Percentiles rank a stretch among this genome's conserved stretches.
Conservation (phyloP, 306 rosid genomes). For the Ormosia semicastrata region DNA sequence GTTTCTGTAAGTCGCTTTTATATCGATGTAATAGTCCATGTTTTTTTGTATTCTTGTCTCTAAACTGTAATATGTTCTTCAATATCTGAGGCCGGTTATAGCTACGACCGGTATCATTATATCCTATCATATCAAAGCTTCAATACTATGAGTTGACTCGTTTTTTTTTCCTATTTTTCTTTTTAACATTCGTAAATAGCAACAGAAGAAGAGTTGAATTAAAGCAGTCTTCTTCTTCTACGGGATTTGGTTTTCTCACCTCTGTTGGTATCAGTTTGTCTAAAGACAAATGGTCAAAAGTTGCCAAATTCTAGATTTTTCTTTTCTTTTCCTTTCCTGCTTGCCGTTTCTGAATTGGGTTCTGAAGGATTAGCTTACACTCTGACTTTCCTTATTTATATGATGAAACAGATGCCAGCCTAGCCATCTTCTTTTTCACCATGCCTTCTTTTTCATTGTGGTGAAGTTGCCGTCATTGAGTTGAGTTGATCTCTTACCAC, state of each 20-base stretch:
- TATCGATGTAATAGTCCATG: background rate
- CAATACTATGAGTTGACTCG: background rate
- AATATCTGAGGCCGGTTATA: background rate
- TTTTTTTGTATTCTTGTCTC: background rate
- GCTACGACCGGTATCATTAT: background rate
- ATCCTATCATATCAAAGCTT: background rate
- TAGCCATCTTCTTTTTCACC: too few relatives aligned
- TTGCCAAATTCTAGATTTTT: background rate
- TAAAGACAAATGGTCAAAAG: background rate
- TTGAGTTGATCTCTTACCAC: background rate
- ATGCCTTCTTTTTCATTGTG: background rate
- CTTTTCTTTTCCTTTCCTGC: background rate
- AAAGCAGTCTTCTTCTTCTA: background rate
- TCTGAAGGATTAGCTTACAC: background rate
- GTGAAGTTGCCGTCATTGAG: background rate
- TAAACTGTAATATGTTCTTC: background rate
- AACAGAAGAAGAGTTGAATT: background rate
- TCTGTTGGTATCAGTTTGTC: background rate
- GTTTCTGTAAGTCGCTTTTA: constrained; percentile 23
- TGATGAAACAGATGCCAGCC: background rate
- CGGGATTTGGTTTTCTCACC: background rate
- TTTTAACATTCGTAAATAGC: background rate
- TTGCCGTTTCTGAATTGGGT: background rate
- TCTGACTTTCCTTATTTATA: background rate
- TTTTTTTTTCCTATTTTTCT: background rate